Conservation (phyloP, 2,329 filamentous ascomycete species). For the Stagonosporopsis vannaccii region DNA sequence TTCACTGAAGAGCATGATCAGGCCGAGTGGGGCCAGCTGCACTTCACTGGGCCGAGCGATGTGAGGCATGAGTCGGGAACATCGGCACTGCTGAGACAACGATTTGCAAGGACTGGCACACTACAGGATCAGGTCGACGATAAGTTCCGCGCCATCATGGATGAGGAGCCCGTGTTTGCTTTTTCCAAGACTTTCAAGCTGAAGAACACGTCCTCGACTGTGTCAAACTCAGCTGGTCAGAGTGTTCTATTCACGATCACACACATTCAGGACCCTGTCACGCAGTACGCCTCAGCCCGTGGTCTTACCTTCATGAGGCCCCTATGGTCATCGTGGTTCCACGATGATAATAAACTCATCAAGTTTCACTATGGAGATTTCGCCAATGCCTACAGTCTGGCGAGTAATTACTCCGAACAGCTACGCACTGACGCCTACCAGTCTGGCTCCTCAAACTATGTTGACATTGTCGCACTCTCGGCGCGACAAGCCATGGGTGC, state of each 20-base stretch:
- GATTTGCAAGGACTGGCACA: conserved; percentile 72
- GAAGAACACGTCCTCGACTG: conserved; percentile 18
- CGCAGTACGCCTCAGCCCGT: conserved; percentile 78
- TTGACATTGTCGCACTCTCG: conserved; percentile 78
- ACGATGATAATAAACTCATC: conserved; percentile 67
- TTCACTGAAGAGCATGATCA: conserved; percentile 77
- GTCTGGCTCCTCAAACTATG: conserved; percentile 77
- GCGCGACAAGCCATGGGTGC: conserved; percentile 83
- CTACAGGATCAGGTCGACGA: conserved; percentile 72
- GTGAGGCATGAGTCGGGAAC: conserved; percentile 75
- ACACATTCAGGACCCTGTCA: conserved; percentile 78
- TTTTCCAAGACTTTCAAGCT: conserved; percentile 60
- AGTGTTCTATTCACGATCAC: conserved; percentile 78
- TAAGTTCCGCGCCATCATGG: conserved; percentile 73
- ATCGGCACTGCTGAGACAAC: conserved; percentile 69
- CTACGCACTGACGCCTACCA: conserved; percentile 74
- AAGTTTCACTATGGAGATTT: conserved; percentile 81
- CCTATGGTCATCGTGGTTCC: conserved; percentile 80
- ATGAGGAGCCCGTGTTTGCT: conserved; percentile 82
- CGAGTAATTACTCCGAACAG: conserved; percentile 75
- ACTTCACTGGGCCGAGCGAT: conserved; percentile 75
- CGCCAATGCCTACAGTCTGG: conserved; percentile 66
- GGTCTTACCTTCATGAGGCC: conserved; percentile 81
- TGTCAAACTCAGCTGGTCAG: conserved; percentile 19
- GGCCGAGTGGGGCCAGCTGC: conserved; percentile 82